Conservation (phyloP, 257 asterid species). For the Marsdenia floribunda region DNA sequence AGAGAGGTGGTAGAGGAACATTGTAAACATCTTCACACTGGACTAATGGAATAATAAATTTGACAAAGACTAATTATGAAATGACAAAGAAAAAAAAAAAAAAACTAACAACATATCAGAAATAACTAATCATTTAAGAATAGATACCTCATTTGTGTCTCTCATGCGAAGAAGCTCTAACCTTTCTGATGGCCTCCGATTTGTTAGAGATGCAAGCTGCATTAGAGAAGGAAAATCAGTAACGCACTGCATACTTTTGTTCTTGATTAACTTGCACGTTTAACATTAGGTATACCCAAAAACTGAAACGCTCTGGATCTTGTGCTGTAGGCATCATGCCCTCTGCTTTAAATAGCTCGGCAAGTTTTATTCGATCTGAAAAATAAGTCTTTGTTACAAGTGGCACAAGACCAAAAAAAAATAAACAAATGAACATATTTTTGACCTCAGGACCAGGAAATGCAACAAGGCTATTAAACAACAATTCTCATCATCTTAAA, state of each 20-base stretch:
- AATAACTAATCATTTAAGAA: background rate
- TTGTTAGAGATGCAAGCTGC: slow-evolving; percentile 81
- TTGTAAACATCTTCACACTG: background rate
- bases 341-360: slow-evolving; percentile 79
- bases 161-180: slow-evolving; percentile 70
- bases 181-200: slow-evolving; percentile 82
- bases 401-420: slow-evolving; percentile 1
- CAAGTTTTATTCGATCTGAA: slow-evolving; percentile 75
- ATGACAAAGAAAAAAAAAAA: too few relatives aligned
- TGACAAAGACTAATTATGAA: background rate
- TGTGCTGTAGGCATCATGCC: slow-evolving; percentile 76
- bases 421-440: background rate
- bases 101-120: background rate
- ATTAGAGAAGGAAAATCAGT: slow-evolving; percentile 19
- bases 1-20: background rate
- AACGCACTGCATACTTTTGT: background rate
- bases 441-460: background rate
- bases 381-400: slow-evolving; percentile 9
- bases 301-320: slow-evolving; percentile 89
- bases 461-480: background rate
- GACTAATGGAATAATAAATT: background rate
- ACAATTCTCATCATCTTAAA: background rate
- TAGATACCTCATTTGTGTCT: slow-evolving; percentile 73
- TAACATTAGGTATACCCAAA: slow-evolving; percentile 61
- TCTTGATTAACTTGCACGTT: slow-evolving; percentile 17